A percentile compares a stretch with the other conserved stretches of the same genome.
Evolutionary conservation across 768 basidiomycete species (phyloP).

Genomic region (Tulasnella sp.): DNA sequence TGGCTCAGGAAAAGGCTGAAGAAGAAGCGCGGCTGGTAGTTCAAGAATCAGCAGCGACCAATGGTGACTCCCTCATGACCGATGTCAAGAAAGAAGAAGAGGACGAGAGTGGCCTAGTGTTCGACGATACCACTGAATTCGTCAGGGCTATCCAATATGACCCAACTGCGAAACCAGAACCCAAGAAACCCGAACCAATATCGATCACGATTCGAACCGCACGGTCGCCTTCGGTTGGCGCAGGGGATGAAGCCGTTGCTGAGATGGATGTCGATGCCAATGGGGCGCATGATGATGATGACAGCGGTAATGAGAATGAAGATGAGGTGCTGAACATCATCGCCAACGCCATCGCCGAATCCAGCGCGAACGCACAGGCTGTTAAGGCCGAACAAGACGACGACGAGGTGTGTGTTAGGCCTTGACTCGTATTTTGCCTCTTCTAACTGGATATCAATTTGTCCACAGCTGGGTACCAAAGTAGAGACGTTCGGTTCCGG

Average conservation of each 20-base stretch:
- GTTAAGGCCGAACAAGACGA: constrained; percentile 38
- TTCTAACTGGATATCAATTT: neutral
- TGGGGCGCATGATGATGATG: constrained; percentile 65
- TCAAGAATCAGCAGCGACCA: constrained; percentile 47
- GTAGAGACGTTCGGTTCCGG: constrained; percentile 75
- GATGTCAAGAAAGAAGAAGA: constrained; percentile 49
- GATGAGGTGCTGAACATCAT: constrained; percentile 69
- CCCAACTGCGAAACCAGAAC: constrained; percentile 44
- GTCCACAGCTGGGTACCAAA: constrained; percentile 61
- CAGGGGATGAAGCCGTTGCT: constrained; percentile 31
- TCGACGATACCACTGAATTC: constrained; percentile 97
- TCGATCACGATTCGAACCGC: constrained; percentile 38
- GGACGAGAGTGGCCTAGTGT: constrained; percentile 55
- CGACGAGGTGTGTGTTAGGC: constrained; percentile 38
- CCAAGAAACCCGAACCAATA: constrained; percentile 34
- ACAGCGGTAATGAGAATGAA: constrained; percentile 48
- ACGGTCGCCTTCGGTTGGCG: constrained; percentile 29
- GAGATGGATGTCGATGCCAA: constrained; percentile 76
- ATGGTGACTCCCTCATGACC: constrained; percentile 44
- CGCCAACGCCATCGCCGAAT: constrained; percentile 63
- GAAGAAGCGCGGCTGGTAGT: constrained; percentile 49
- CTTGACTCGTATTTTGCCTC: neutral
- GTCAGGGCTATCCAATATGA: constrained; percentile 77
- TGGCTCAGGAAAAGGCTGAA: constrained; percentile 26
- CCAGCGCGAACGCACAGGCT: constrained; percentile 38